Evolutionary conservation across 345 rosid genomes (phyloP).

Genomic region (Gynandropsis gynandra): DNA sequence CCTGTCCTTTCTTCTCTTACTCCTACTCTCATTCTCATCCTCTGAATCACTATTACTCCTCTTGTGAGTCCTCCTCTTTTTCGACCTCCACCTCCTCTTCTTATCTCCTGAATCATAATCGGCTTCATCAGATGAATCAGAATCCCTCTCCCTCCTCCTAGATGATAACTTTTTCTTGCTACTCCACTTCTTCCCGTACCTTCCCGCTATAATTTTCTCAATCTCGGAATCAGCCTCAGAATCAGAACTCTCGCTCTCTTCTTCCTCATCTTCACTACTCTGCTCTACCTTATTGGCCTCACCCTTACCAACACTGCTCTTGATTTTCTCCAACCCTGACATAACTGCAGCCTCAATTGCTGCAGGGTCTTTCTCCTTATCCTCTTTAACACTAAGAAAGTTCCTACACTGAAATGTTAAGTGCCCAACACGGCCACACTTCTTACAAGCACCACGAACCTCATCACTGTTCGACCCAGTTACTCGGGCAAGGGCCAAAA

Average conservation of each 20-base stretch:
- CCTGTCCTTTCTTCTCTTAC: constrained; percentile 44
- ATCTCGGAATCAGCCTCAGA: constrained; percentile 82
- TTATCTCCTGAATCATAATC: constrained; percentile 46
- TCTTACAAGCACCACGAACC: constrained; percentile 89
- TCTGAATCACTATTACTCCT: constrained; percentile 50
- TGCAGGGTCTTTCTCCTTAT: constrained; percentile 50
- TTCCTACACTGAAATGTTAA: constrained; percentile 85
- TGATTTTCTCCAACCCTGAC: constrained; percentile 67
- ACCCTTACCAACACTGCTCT: constrained; percentile 43
- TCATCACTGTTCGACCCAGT: constrained; percentile 72
- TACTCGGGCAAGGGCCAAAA: constrained; percentile 73
- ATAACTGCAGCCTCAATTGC: constrained; percentile 55
- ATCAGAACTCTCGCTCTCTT: constrained; percentile 74
- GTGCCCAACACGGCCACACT: constrained; percentile 92
- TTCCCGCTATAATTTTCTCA: constrained; percentile 78
- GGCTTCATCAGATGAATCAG: constrained; percentile 31
- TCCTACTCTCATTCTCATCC: constrained; percentile 43
- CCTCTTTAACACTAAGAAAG: constrained; percentile 73
- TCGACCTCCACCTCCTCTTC: constrained; percentile 71
- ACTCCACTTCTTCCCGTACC: constrained; percentile 58
- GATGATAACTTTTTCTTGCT: constrained; percentile 31
- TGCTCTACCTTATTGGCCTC: constrained; percentile 33
- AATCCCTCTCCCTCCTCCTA: constrained; percentile 41
- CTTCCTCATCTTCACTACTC: constrained; percentile 54
- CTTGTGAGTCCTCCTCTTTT: constrained; percentile 47